Base-by-base conservation (phyloP, 441 rosid species). In the Corymbia calophylla region DNA sequence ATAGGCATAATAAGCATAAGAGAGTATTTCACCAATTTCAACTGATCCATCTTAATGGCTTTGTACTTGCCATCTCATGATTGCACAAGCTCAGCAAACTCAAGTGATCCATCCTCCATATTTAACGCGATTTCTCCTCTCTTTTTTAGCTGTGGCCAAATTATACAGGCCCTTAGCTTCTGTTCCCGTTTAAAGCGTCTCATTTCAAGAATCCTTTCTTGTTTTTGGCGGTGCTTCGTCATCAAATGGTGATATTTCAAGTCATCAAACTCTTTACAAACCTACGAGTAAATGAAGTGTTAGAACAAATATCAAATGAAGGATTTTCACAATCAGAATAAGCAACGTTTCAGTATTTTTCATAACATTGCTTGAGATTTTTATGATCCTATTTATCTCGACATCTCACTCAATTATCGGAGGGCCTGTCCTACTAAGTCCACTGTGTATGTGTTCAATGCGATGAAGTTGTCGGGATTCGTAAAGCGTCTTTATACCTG, bases 161-260 rank as follows among this genome's bases (percentile, higher is more conserved):
- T 97, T 97, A 87, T 96, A 95, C 91, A 99, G 93, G 85, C 98
- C 93, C 89, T 97, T 96, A 31, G 98, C 99, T 96, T 99, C 89
- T 93, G 94, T 91, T 96, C 96, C 91, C 94, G 96, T 91, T 98
- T 98, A 7, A 96, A 94, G 49, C 97, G 62, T 10, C 97, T 92
- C 51, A 98, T 93, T 92, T 96, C 98, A 92, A 96, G 98, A 87
- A 97, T 92, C 66, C 98, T 94, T 89, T 95, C 95, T 88, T 98
- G 96, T 92, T 96, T 98, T 90, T 94, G 96, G 88, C 91, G 96
- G 89, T 97, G 95, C 90, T 95, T 98, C 99, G 96, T 98, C 89
- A 94, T 91, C 35, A 97, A 90, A 31, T 98, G 98, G 90, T 98
- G 97, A 54, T 97, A 97, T 27, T 93, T 95, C 93, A 98, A 84